Evolutionary conservation across 805 yeast species (phyloP).

Genomic region (Candida orba): DNA sequence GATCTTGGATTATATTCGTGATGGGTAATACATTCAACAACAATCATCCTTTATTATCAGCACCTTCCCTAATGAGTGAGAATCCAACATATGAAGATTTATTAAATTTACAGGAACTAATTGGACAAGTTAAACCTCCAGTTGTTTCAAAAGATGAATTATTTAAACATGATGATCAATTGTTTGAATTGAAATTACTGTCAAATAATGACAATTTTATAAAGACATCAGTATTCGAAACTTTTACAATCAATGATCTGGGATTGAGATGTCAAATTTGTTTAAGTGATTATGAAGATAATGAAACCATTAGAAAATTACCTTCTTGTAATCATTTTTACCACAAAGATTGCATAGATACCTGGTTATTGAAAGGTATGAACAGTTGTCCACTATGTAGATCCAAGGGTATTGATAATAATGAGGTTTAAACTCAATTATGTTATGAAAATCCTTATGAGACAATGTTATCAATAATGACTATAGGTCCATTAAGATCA

Average conservation of each 20-base stretch:
- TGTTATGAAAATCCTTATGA: too few relatives aligned
- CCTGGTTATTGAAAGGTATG: slow-evolving; percentile 46
- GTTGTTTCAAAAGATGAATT: slow-evolving; percentile 37
- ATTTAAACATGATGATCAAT: slow-evolving; percentile 30
- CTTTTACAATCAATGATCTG: not conserved
- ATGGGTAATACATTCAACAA: slow-evolving; percentile 48
- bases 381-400: slow-evolving; percentile 57
- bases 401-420: slow-evolving; percentile 30
- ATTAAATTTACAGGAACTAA: slow-evolving; percentile 37
- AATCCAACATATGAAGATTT: slow-evolving; percentile 46
- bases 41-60: slow-evolving; percentile 41
- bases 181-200: slow-evolving; percentile 13
- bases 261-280: slow-evolving; percentile 41
- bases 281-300: slow-evolving; percentile 38
- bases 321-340: slow-evolving; percentile 41
- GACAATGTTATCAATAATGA: too few relatives aligned
- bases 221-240: not conserved
- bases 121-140: slow-evolving; percentile 40
- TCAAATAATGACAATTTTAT: slow-evolving; percentile 1
- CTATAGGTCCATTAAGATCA: too few relatives aligned
- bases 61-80: slow-evolving; percentile 41
- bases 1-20: slow-evolving; percentile 58
- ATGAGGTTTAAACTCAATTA: not conserved
- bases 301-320: slow-evolving; percentile 41
- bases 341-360: slow-evolving; percentile 51